Evolutionary conservation across 148 eudicot genomes (phyloP).

Genomic region (Talinum fruticosum): DNA sequence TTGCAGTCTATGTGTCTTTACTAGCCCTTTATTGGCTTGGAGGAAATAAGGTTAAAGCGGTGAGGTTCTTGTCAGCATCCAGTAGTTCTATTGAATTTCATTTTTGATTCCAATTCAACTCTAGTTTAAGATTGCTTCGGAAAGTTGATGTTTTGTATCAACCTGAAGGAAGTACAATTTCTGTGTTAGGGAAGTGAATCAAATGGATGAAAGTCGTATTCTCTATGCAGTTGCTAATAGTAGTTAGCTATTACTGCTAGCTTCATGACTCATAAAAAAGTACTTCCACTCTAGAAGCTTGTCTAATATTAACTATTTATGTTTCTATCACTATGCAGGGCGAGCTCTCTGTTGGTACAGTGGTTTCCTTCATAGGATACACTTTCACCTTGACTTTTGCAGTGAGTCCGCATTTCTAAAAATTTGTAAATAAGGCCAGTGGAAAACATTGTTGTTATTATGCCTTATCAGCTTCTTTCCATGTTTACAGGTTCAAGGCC

Average conservation of each 20-base stretch:
- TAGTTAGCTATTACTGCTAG: neutral
- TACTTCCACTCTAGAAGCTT: neutral
- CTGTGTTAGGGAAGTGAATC: neutral
- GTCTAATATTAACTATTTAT: neutral
- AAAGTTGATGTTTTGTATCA: neutral
- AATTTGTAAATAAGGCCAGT: neutral
- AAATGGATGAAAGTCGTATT: neutral
- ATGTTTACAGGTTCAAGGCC: conserved; percentile 81
- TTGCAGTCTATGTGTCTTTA: conserved; percentile 86
- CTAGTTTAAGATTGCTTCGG: neutral
- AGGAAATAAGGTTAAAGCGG: conserved; percentile 93
- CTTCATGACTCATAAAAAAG: neutral
- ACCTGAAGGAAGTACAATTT: neutral
- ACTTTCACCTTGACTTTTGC: conserved; percentile 96
- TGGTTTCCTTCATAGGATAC: conserved; percentile 93
- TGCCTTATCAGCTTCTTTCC: conserved; percentile 1
- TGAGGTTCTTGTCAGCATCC: conserved; percentile 42
- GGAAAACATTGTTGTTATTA: conserved; percentile 7
- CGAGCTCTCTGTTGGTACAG: conserved; percentile 81
- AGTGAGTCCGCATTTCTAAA: conserved; percentile 46
- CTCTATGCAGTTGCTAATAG: neutral
- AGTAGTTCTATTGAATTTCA: neutral
- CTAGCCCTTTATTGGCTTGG: conserved; percentile 87
- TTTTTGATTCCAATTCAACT: neutral
- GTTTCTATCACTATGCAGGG: conserved; percentile 54